These are phyloP conservation scores for Clavariopsis aquatica DNA, from an alignment of 495 filamentous ascomycete genomes.

Conservation along the genomic window DNA sequence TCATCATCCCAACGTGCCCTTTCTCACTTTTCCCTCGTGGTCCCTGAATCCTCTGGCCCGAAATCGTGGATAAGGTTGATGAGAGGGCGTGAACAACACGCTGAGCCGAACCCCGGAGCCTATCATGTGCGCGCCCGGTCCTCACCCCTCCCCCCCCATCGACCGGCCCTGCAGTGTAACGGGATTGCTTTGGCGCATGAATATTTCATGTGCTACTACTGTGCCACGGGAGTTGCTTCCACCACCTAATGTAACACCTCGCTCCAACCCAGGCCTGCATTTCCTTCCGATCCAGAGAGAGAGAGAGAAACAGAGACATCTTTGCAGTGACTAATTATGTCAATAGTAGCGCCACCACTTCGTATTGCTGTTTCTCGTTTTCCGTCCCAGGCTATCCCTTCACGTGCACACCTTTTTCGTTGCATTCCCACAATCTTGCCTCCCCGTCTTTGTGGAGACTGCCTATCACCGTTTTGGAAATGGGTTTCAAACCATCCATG, in stretches of 20 bases:
- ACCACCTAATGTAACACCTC: constrained; percentile 33
- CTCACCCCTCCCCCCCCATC: constrained; percentile 9
- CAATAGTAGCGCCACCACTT: not conserved
- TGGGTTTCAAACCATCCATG: not conserved
- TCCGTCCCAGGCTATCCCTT: not conserved
- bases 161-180: constrained; percentile 32
- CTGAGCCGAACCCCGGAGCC: constrained; percentile 7
- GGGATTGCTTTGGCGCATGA: constrained; percentile 26
- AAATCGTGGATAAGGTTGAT: constrained; percentile 19
- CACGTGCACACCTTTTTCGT: not conserved
- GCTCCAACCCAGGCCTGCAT: constrained; percentile 27
- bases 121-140: constrained; percentile 23
- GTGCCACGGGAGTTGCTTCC: constrained; percentile 24
- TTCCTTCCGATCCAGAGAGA: constrained; percentile 2
- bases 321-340: constrained; percentile 5
- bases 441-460: not conserved
- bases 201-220: constrained; percentile 22
- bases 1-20: constrained; percentile 21
- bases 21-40: constrained; percentile 14
- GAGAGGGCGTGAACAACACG: constrained; percentile 20
- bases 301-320: too few relatives aligned
- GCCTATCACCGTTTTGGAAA: not conserved
- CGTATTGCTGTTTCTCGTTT: not conserved
- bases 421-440: not conserved
- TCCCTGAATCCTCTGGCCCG: constrained; percentile 30